A percentile compares a stretch with the other conserved stretches of the same genome.
Conservation (phyloP, 352 stramenopile species). For the Blastocystis sp. region DNA sequence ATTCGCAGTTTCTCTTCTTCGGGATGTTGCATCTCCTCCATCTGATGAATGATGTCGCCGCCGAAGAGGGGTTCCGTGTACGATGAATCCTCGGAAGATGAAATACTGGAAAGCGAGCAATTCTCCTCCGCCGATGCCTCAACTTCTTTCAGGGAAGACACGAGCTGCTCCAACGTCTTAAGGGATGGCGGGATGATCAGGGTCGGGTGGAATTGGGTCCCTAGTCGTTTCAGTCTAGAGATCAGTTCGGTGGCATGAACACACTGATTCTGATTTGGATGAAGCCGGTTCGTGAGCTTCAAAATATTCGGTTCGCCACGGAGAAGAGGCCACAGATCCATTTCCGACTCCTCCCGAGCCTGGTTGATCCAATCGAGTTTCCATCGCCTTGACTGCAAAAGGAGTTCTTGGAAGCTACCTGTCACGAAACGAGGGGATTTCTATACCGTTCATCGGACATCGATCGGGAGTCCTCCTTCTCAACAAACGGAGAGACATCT, state of each 20-base stretch:
- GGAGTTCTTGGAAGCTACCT: conserved; percentile 35
- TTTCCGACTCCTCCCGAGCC: conserved; percentile 11
- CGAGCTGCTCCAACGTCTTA: neutral
- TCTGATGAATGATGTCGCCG: neutral
- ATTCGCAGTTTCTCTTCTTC: neutral
- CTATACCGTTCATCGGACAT: conserved; percentile 4
- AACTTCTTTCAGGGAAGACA: neutral
- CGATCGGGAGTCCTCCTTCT: neutral
- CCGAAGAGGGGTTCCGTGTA: too few species aligned
- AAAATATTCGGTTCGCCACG: conserved; percentile 34
- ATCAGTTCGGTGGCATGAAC: neutral
- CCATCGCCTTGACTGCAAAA: conserved; percentile 22
- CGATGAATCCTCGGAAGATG: neutral
- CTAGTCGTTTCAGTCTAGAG: conserved; percentile 37
- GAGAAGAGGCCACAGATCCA: conserved; percentile 30
- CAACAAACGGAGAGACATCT: neutral
- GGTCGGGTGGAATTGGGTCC: neutral
- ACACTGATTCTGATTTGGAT: conserved; percentile 51
- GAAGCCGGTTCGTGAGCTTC: conserved; percentile 3
- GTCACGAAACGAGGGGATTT: neutral
- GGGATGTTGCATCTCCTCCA: neutral
- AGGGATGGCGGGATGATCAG: conserved; percentile 37
- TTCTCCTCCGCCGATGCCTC: neutral
- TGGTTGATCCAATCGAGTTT: conserved; percentile 47
- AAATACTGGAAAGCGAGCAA: neutral